Conservation (phyloP, 2,329 filamentous ascomycete species). For the Aspergillus novofumigatus region DNA sequence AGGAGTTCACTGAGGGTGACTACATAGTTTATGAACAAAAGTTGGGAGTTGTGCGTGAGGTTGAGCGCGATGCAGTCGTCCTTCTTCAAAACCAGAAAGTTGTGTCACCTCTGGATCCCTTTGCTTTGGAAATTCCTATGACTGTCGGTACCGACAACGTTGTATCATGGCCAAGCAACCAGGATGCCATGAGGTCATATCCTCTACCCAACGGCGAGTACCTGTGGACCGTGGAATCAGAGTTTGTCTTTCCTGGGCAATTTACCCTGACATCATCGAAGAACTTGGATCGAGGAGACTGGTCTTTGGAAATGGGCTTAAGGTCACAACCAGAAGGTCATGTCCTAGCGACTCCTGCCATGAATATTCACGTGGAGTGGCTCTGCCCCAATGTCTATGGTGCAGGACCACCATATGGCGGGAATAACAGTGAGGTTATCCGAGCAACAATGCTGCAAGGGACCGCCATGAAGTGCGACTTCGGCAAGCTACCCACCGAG, state of each 20-base stretch:
- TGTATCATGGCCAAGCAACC: constrained; percentile 14
- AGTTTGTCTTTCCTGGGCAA: constrained; percentile 32
- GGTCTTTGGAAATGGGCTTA: constrained; percentile 50
- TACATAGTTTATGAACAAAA: constrained; percentile 53
- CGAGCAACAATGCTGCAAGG: constrained; percentile 17
- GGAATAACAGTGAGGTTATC: constrained; percentile 9
- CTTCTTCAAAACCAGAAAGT: constrained; percentile 51
- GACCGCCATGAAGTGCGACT: constrained; percentile 21
- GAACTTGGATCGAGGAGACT: constrained; percentile 49
- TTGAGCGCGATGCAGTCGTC: constrained; percentile 49
- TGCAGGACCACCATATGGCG: constrained; percentile 15
- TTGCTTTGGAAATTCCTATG: constrained; percentile 40
- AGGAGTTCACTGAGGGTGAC: constrained; percentile 48
- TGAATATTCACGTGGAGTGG: constrained; percentile 50
- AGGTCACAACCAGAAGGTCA: constrained; percentile 50
- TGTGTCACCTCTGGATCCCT: constrained; percentile 48
- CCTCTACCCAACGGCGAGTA: constrained; percentile 4
- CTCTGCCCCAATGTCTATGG: constrained; percentile 40
- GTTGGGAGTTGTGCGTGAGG: constrained; percentile 51
- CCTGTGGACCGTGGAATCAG: constrained; percentile 7
- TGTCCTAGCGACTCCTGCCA: constrained; percentile 48
- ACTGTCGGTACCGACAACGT: constrained; percentile 19
- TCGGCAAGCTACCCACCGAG: constrained; percentile 14
- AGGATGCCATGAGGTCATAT: background rate
- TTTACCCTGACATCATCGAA: constrained; percentile 49